Percentiles rank a stretch among this genome's conserved stretches.
These are phyloP conservation scores for Chalciporus sp. DNA, from an alignment of 1,284 basidiomycete species.

Conservation along the genomic window DNA sequence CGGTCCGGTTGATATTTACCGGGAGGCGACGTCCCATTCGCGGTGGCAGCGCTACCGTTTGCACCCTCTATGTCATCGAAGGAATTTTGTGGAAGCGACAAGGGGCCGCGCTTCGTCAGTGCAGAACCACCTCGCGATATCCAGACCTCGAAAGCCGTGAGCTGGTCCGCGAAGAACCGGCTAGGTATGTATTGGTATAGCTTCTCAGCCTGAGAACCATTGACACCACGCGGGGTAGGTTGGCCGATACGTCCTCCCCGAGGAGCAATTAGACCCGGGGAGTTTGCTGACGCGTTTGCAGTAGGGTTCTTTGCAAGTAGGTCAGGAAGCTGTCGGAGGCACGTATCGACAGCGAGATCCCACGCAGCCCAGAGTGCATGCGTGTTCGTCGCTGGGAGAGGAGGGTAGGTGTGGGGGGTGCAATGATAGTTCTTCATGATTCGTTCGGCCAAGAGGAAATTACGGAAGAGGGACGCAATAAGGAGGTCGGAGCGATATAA, in stretches of 20 bases:
- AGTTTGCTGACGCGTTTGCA: constrained; percentile 32
- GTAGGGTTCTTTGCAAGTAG: constrained; percentile 69
- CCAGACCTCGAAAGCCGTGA: constrained; percentile 99
- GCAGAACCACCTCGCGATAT: constrained; percentile 89
- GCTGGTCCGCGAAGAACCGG: constrained; percentile 94
- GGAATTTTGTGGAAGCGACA: constrained; percentile 58
- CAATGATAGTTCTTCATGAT: constrained; percentile 99
- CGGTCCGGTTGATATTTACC: constrained; percentile 35
- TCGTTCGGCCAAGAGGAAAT: constrained; percentile 94
- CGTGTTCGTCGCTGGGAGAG: constrained; percentile 92
- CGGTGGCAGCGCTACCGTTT: constrained; percentile 6
- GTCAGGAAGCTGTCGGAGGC: constrained; percentile 88
- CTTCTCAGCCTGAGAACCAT: constrained; percentile 43
- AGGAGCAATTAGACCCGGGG: constrained; percentile 30
- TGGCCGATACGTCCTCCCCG: constrained; percentile 43
- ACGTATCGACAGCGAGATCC: constrained; percentile 98
- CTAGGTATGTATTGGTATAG: constrained; percentile 82
- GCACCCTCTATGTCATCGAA: constrained; percentile 29
- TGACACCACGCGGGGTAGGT: constrained; percentile 29
- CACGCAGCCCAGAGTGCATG: constrained; percentile 96
- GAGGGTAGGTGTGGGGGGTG: constrained; percentile 92
- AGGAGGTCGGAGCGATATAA: constrained; percentile 95
- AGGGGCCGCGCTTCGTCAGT: constrained; percentile 72
- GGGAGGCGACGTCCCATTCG: constrained; percentile 14
- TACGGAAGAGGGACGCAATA: constrained; percentile 95